A percentile compares a stretch with the other conserved stretches of the same genome.
phyloP scores from a whole-genome alignment of 345 rosid species.

The Euphorbia peplus region DNA sequence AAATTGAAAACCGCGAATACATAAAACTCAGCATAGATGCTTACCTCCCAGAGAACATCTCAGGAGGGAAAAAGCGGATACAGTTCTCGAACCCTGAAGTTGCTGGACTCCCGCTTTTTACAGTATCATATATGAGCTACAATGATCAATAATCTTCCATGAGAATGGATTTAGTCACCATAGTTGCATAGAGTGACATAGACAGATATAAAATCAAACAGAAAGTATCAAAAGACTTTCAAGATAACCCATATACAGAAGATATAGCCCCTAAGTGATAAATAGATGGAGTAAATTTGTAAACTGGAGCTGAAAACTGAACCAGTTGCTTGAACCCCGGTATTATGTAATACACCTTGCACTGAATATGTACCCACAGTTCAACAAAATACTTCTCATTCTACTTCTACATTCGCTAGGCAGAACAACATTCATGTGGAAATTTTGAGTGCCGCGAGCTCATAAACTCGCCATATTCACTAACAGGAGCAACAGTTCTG shows the following conservation, averaged over 20 bases:
- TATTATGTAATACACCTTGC: not conserved
- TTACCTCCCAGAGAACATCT: constrained; percentile 95
- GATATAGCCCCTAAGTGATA: constrained; percentile 7
- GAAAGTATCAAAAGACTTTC: not conserved
- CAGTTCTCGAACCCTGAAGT: constrained; percentile 89
- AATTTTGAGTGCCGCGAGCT: not conserved
- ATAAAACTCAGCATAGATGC: constrained; percentile 15
- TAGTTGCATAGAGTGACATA: not conserved
- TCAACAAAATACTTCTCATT: not conserved
- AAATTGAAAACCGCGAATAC: not conserved
- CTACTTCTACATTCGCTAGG: not conserved
- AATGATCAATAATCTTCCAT: constrained; percentile 16
- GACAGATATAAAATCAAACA: constrained; percentile 2
- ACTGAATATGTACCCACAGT: not conserved
- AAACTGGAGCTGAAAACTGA: not conserved
- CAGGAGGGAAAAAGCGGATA: constrained; percentile 75
- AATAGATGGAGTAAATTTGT: not conserved
- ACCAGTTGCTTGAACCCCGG: not conserved
- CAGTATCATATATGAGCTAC: constrained; percentile 93
- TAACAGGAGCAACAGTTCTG: not conserved
- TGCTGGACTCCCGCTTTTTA: constrained; percentile 67
- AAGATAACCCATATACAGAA: not conserved
- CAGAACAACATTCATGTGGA: not conserved
- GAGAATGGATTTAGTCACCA: not conserved
- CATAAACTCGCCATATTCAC: not conserved